These are phyloP conservation scores for Colletotrichum sp. DNA, from an alignment of 2,329 filamentous ascomycete genomes.

Conservation along the genomic window DNA sequence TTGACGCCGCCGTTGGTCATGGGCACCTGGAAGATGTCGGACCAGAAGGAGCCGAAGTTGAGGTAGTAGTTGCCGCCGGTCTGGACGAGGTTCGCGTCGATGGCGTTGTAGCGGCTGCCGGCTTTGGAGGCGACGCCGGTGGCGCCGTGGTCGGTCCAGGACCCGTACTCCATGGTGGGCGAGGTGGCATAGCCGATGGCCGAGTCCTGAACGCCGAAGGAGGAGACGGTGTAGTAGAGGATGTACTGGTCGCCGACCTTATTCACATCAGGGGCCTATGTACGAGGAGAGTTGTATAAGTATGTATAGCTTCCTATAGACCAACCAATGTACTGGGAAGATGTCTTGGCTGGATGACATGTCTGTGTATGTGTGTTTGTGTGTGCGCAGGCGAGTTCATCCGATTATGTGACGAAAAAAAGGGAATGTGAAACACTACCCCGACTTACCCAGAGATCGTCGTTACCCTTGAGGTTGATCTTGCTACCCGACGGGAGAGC, in stretches of 20 bases:
- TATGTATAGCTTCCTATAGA: not conserved
- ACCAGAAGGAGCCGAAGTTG: slow-evolving; percentile 74
- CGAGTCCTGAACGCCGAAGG: slow-evolving; percentile 64
- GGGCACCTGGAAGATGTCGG: slow-evolving; percentile 64
- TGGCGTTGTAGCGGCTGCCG: slow-evolving; percentile 58
- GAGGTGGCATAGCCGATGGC: slow-evolving; percentile 63
- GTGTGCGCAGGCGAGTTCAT: not conserved
- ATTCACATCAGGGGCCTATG: slow-evolving; percentile 66
- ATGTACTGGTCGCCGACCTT: slow-evolving; percentile 64
- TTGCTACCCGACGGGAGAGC: slow-evolving; percentile 41
- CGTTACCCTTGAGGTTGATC: slow-evolving; percentile 43
- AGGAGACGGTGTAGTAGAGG: slow-evolving; percentile 72
- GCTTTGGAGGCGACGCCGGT: slow-evolving; percentile 54
- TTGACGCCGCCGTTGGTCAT: slow-evolving; percentile 44
- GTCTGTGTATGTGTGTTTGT: not conserved
- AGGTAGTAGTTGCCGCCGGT: slow-evolving; percentile 48
- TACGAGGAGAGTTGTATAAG: not conserved
- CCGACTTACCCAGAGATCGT: slow-evolving; percentile 47
- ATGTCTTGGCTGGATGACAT: not conserved
- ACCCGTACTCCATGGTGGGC: slow-evolving; percentile 53
- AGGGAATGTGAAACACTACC: too few relatives aligned
- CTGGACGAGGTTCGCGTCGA: slow-evolving; percentile 61
- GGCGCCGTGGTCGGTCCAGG: slow-evolving; percentile 64
- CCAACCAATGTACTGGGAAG: not conserved
- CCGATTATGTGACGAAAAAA: not conserved